A percentile compares a stretch with the other conserved stretches of the same genome.
These are phyloP conservation scores for Canna indica DNA, from an alignment of 176 grass and related monocot species.

Conservation along the genomic window DNA sequence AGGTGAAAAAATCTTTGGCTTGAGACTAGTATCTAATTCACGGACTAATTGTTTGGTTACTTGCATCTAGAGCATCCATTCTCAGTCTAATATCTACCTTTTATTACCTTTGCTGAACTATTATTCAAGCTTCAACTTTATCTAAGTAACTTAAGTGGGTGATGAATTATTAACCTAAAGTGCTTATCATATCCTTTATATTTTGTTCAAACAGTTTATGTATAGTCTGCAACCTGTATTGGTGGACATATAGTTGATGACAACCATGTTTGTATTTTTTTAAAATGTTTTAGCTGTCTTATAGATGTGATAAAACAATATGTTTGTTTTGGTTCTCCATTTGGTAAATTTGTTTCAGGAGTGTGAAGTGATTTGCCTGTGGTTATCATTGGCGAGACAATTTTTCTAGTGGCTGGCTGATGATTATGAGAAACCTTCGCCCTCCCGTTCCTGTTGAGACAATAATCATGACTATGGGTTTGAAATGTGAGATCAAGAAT, in stretches of 20 bases:
- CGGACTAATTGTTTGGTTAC: neutral
- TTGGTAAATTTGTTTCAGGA: neutral
- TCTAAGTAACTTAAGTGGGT: neutral
- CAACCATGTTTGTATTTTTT: neutral
- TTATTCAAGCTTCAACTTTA: neutral
- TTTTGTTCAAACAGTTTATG: neutral
- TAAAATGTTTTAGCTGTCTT: neutral
- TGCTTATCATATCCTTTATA: neutral
- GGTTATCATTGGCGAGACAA: neutral
- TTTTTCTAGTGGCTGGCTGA: neutral
- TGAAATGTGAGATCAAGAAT: neutral
- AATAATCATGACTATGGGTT: neutral
- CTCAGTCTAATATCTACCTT: neutral
- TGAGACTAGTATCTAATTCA: neutral
- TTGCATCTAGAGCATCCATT: neutral
- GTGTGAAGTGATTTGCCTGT: neutral
- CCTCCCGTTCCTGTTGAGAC: neutral
- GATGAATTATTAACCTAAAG: neutral
- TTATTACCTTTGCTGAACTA: neutral
- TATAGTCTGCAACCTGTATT: neutral
- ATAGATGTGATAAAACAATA: neutral
- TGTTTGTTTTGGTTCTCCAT: neutral
- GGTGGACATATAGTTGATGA: neutral
- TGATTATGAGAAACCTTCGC: neutral
- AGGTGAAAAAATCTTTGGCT: neutral